Base-by-base conservation (phyloP, 1,284 basidiomycete genomes). In the Inonotus hispidus region DNA sequence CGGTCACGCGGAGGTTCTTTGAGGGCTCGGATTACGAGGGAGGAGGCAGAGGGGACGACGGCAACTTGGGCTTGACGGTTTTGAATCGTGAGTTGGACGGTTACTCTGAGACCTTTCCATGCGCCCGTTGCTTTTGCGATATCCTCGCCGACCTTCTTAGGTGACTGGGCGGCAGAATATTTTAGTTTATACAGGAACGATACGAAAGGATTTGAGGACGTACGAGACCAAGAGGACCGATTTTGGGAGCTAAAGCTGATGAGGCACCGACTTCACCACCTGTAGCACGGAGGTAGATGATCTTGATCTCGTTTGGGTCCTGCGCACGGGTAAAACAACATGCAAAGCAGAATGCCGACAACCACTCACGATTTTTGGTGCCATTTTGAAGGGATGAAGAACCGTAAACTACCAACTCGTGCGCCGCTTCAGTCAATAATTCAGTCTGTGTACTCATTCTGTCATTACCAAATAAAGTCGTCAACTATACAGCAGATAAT, bases 71-170 rank as follows among this genome's bases (percentile, higher is more conserved):
- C 96, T 87, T 99, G 97, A 81, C 96, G 95, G 81, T 99, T 99
- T 85, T 99, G 97, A 76, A 99, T 98, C 63, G 96, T 99, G 65
- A 99, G 87, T 78, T 99, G 95, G 68, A 98, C 94, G 68, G 97
- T 99, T 65, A 99, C 97, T 65, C 95, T 93, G 72, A 99, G 94
- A 82, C 97, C 97, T 81, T 99, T 99, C 97, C 97, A 99, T 77
- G 90, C 90, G 64, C 89, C 87, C 66, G 97, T 98, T 65, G 97
- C 96, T 80, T 99, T 99, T 73, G 97, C 97, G 74, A 99, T 99
- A 81, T 99, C 97, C 92, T 99, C 97, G 82, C 97, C 97, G 79
- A 99, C 95, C 84, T 99, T 99, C 85, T 99, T 99, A 74, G 97
- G 96, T 63, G 97, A 98, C 95, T 98, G 69, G 58, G 60, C 16